Evolutionary conservation across 2,329 filamentous ascomycete species (phyloP).

Genomic region (Lecanoromycetidae sp.): DNA sequence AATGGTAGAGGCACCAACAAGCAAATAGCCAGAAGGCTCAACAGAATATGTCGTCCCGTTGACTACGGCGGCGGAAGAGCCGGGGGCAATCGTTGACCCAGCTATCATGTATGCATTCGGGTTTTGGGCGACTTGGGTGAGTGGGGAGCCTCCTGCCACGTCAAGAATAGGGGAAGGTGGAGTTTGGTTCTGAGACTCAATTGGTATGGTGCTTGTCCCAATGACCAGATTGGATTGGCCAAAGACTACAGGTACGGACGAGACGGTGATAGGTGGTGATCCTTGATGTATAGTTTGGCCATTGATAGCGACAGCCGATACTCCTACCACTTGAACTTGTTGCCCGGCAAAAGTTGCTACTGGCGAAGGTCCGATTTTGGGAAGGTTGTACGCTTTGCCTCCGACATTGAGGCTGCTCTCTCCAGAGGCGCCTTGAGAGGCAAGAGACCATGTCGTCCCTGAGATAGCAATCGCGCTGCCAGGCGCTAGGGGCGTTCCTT

Average conservation of each 20-base stretch:
- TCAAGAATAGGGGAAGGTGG: neutral
- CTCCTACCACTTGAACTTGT: neutral
- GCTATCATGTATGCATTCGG: neutral
- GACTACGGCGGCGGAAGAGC: neutral
- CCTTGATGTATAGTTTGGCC: neutral
- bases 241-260: neutral
- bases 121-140: neutral
- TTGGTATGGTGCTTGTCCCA: neutral
- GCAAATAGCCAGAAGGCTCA: neutral
- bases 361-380: neutral
- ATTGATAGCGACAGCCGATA: neutral
- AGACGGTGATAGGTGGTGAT: neutral
- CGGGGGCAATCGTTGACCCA: slow-evolving; percentile 1
- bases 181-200: neutral
- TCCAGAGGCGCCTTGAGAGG: neutral
- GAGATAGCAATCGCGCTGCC: neutral
- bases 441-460: neutral
- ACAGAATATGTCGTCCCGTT: slow-evolving; percentile 5
- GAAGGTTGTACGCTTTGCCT: neutral
- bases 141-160: neutral
- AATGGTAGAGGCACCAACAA: slow-evolving; percentile 2
- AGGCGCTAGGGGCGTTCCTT: neutral
- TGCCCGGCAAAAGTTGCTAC: neutral
- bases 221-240: neutral
- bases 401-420: neutral